Conservation (phyloP, 169 alveolate genomes). For the Cryptosporidium felis region DNA sequence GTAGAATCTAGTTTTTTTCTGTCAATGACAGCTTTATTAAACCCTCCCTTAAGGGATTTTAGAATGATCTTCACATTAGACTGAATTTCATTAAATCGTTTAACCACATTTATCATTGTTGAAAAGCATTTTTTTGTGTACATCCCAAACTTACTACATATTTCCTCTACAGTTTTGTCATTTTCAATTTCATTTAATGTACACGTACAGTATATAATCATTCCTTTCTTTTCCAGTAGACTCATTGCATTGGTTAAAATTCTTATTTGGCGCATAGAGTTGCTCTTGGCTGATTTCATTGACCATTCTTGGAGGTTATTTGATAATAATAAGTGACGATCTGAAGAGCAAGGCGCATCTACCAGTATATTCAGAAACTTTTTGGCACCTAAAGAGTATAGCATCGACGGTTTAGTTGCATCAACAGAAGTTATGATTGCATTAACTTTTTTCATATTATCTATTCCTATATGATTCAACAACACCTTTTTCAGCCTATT, state of each 20-base stretch:
- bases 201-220: conserved; percentile 80
- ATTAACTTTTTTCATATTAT: conserved; percentile 4
- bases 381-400: not conserved
- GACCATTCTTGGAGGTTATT: conserved; percentile 71
- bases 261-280: conserved; percentile 75
- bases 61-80: not conserved
- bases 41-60: not conserved
- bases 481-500: conserved; percentile 75
- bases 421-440: conserved; percentile 8
- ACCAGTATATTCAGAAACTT: conserved; percentile 72
- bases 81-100: not conserved
- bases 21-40: not conserved
- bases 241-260: conserved; percentile 73
- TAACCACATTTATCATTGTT: not conserved
- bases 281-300: conserved; percentile 74
- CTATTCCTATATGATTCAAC: conserved; percentile 22
- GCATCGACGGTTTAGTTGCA: not conserved
- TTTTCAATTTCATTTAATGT: conserved; percentile 80
- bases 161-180: conserved; percentile 63
- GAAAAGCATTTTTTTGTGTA: not conserved
- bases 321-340: conserved; percentile 72
- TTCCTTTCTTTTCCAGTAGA: conserved; percentile 77
- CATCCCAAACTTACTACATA: not conserved
- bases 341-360: conserved; percentile 84
- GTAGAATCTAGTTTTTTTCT: not conserved